Percentiles rank a stretch among this genome's conserved stretches.
phyloP scores from a whole-genome alignment of 2,329 filamentous ascomycete genomes.

The Parafenestella ontariensis region DNA sequence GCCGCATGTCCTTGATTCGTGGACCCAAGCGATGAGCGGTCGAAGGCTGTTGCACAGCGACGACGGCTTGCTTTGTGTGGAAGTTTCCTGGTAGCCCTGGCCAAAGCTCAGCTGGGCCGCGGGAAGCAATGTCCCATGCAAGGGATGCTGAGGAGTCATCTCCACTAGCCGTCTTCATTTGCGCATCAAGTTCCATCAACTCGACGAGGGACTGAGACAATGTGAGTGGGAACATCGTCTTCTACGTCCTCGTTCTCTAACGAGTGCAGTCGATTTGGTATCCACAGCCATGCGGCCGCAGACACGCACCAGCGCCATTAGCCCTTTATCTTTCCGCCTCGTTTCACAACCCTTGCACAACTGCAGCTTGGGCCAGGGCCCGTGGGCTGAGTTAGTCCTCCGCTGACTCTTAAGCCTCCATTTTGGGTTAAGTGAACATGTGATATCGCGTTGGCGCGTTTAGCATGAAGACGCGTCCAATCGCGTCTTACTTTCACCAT shows the following conservation, averaged over 20 bases:
- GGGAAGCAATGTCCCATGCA: conserved; percentile 29
- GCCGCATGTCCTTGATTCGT: conserved; percentile 34
- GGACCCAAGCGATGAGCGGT: conserved; percentile 28
- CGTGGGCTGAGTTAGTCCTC: conserved; percentile 24
- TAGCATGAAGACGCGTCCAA: conserved; percentile 43
- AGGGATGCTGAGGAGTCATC: conserved; percentile 25
- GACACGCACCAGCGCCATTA: conserved; percentile 26
- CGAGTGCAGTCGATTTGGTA: conserved; percentile 9
- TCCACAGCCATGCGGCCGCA: conserved; percentile 8
- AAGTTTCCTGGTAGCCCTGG: conserved; percentile 30
- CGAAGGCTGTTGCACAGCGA: conserved; percentile 38
- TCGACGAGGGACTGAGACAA: conserved; percentile 7
- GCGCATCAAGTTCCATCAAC: conserved; percentile 1
- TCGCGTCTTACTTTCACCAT: conserved; percentile 36
- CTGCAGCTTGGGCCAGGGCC: conserved; percentile 28
- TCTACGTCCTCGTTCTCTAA: conserved; percentile 6
- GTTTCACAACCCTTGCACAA: conserved; percentile 44
- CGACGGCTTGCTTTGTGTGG: conserved; percentile 27
- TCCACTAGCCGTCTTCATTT: conserved; percentile 13
- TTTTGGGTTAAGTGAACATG: conserved; percentile 36
- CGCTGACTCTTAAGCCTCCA: conserved; percentile 35
- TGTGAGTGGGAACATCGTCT: neutral
- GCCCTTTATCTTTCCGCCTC: conserved; percentile 27
- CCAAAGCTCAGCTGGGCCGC: conserved; percentile 31
- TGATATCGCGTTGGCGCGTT: conserved; percentile 49